Evolutionary conservation across 2,329 filamentous ascomycete genomes (phyloP).

Genomic region (Colletotrichum sp.): DNA sequence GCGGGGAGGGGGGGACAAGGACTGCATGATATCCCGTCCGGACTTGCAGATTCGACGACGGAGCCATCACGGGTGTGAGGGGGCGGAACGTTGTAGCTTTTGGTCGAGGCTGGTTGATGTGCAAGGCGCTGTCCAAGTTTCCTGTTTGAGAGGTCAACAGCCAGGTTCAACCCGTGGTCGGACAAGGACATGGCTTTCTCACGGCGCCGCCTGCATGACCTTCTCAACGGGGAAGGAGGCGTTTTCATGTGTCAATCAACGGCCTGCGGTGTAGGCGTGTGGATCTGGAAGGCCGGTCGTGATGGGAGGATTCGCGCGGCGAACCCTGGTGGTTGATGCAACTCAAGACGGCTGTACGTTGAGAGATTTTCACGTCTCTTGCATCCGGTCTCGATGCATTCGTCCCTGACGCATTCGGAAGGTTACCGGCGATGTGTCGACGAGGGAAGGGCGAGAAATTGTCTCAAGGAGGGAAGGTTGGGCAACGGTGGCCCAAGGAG

Average conservation of each 20-base stretch:
- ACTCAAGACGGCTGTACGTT: slow-evolving; percentile 8
- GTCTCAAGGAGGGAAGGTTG: not conserved
- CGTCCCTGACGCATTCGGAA: not conserved
- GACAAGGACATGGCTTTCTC: slow-evolving; percentile 2
- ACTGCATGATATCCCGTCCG: not conserved
- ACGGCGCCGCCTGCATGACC: not conserved
- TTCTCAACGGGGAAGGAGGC: not conserved
- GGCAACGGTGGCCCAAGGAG: not conserved
- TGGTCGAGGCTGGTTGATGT: not conserved
- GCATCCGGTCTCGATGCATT: not conserved
- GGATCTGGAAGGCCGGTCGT: not conserved
- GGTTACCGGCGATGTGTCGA: not conserved
- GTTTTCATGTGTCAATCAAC: not conserved
- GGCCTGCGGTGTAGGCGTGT: not conserved
- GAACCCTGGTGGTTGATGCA: slow-evolving; percentile 8
- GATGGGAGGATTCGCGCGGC: not conserved
- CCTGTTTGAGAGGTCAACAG: not conserved
- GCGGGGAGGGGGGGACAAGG: not conserved
- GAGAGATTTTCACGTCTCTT: not conserved
- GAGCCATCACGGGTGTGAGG: not conserved
- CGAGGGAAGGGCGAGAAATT: not conserved
- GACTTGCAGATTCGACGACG: not conserved
- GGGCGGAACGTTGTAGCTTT: not conserved
- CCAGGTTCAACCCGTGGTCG: not conserved
- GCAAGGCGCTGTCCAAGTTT: not conserved